Evolutionary conservation across 768 basidiomycete genomes (phyloP).

Genomic region (Tricholoma furcatifolium): DNA sequence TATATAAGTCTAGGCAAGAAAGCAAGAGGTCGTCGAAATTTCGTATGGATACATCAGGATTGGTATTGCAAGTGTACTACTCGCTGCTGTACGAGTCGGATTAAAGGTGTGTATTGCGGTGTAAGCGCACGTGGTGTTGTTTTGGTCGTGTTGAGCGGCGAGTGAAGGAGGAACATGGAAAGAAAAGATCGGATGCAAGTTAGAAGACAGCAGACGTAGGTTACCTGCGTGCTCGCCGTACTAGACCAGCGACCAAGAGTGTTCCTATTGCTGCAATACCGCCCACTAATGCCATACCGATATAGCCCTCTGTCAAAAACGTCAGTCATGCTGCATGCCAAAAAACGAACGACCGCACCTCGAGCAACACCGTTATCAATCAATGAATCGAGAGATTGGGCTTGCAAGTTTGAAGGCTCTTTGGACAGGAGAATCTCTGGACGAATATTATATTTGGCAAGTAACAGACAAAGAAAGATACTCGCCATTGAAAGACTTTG

Average conservation of each 20-base stretch:
- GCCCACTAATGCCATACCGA: constrained; percentile 95
- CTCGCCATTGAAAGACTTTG: constrained; percentile 90
- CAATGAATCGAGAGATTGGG: constrained; percentile 78
- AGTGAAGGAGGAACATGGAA: background rate
- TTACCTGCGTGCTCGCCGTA: constrained; percentile 81
- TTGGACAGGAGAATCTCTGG: constrained; percentile 83
- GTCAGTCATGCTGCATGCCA: constrained; percentile 1
- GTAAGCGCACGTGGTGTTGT: background rate
- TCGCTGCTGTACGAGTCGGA: constrained; percentile 3
- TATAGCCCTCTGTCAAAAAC: constrained; percentile 79
- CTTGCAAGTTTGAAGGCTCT: constrained; percentile 92
- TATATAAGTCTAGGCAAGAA: background rate
- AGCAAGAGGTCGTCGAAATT: background rate
- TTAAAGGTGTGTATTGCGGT: background rate
- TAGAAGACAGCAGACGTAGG: constrained; percentile 1
- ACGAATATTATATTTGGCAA: background rate
- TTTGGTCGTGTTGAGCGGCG: background rate
- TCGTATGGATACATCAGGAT: constrained; percentile 7
- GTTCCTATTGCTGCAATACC: constrained; percentile 86
- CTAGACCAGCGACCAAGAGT: constrained; percentile 66
- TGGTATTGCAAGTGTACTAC: constrained; percentile 1
- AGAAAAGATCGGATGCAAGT: background rate
- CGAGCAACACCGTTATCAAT: constrained; percentile 84
- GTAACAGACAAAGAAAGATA: constrained; percentile 3
- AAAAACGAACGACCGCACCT: constrained; percentile 45